Conservation (phyloP, 2,329 filamentous ascomycete species). For the Alternaria alternata region DNA sequence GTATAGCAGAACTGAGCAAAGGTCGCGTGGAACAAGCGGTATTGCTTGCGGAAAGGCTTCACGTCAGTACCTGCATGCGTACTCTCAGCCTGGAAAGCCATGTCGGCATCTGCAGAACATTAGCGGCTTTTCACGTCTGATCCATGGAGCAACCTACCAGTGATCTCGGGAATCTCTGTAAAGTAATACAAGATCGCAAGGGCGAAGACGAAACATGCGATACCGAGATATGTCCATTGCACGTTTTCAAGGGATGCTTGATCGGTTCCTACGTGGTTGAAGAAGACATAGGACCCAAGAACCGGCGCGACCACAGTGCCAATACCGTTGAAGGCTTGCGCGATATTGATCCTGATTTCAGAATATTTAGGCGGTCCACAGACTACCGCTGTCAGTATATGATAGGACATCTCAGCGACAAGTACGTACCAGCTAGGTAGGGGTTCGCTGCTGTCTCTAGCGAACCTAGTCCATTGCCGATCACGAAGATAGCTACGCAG, state of each 20-base stretch:
- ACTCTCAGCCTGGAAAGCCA: slow-evolving; percentile 60
- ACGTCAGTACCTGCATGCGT: slow-evolving; percentile 50
- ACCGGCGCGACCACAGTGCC: slow-evolving; percentile 67
- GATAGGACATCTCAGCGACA: neutral
- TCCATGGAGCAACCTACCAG: slow-evolving; percentile 36
- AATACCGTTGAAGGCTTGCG: slow-evolving; percentile 66
- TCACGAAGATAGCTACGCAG: slow-evolving; percentile 66
- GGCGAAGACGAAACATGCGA: slow-evolving; percentile 66
- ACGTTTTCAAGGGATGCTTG: slow-evolving; percentile 64
- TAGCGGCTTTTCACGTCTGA: neutral
- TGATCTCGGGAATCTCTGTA: slow-evolving; percentile 63
- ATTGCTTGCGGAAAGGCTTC: slow-evolving; percentile 67
- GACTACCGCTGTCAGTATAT: slow-evolving; percentile 34
- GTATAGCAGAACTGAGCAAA: slow-evolving; percentile 83
- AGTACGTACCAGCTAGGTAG: slow-evolving; percentile 22
- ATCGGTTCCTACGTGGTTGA: slow-evolving; percentile 61
- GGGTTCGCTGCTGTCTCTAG: slow-evolving; percentile 69
- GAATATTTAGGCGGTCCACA: slow-evolving; percentile 68
- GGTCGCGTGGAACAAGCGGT: slow-evolving; percentile 77
- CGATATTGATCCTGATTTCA: slow-evolving; percentile 66
- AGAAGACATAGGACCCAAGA: slow-evolving; percentile 68
- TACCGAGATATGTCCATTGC: slow-evolving; percentile 71
- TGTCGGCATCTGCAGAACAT: slow-evolving; percentile 54
- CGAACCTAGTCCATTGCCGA: slow-evolving; percentile 61
- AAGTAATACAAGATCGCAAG: slow-evolving; percentile 68